Evolutionary conservation across 805 yeast species (phyloP).

Genomic region (Wickerhamiella brachini): DNA sequence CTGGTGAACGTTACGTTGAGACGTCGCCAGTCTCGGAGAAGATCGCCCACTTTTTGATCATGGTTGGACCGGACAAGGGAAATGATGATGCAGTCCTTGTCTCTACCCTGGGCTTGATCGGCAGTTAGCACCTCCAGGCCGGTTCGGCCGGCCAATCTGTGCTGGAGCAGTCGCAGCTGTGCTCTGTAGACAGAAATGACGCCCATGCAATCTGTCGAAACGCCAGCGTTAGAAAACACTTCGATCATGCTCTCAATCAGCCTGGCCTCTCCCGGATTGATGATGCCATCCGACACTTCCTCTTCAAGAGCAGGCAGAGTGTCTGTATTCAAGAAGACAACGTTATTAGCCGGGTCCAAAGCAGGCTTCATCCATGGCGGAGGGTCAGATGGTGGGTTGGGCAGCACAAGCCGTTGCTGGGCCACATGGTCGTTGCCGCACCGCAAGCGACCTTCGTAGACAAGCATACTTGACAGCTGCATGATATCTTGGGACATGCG

Average conservation of each 20-base stretch:
- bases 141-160: constrained; percentile 21
- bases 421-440: constrained; percentile 67
- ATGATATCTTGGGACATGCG: constrained; percentile 87
- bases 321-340: constrained; percentile 74
- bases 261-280: constrained; percentile 51
- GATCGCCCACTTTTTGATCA: constrained; percentile 52
- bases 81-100: constrained; percentile 79
- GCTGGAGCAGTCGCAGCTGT: constrained; percentile 44
- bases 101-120: constrained; percentile 92
- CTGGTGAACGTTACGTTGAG: constrained; percentile 91
- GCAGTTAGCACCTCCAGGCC: constrained; percentile 77
- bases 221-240: constrained; percentile 20
- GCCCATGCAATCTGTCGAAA: constrained; percentile 38
- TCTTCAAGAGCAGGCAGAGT: constrained; percentile 34
- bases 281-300: constrained; percentile 48
- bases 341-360: constrained; percentile 41
- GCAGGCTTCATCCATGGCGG: constrained; percentile 20
- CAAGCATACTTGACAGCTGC: constrained; percentile 63
- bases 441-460: constrained; percentile 60
- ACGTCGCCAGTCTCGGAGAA: constrained; percentile 79
- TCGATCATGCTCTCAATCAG: constrained; percentile 30
- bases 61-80: constrained; percentile 78
- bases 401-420: constrained; percentile 39
- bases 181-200: constrained; percentile 82
- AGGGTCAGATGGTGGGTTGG: constrained; percentile 20